Percentiles rank a stretch among this genome's conserved stretches.
These are phyloP conservation scores for Neurospora sp. DNA, from an alignment of 2,329 filamentous ascomycete genomes.

Conservation along the genomic window DNA sequence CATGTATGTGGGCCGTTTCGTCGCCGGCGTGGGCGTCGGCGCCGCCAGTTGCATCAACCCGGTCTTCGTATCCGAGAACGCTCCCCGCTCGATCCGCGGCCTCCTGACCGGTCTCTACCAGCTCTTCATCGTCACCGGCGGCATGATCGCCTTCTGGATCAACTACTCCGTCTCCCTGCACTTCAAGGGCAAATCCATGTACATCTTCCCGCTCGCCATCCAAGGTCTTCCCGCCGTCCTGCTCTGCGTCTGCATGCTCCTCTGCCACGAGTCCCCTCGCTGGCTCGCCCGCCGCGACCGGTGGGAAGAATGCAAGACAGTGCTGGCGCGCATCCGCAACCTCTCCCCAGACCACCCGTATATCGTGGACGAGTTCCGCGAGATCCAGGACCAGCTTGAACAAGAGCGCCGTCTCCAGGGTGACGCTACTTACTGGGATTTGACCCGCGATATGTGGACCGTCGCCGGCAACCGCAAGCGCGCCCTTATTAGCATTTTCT, in stretches of 20 bases:
- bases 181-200: slow-evolving; percentile 31
- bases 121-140: slow-evolving; percentile 35
- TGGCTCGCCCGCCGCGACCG: slow-evolving; percentile 55
- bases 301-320: slow-evolving; percentile 50
- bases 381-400: slow-evolving; percentile 53
- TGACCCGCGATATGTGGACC: slow-evolving; percentile 55
- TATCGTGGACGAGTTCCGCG: slow-evolving; percentile 48
- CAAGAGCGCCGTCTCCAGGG: slow-evolving; percentile 49
- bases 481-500: slow-evolving; percentile 36
- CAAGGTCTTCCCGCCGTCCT: slow-evolving; percentile 53
- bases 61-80: slow-evolving; percentile 35
- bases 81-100: slow-evolving; percentile 34
- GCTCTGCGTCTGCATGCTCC: slow-evolving; percentile 48
- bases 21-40: slow-evolving; percentile 37
- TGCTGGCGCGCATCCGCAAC: slow-evolving; percentile 46
- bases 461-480: slow-evolving; percentile 35
- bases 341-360: slow-evolving; percentile 43
- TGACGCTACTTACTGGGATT: slow-evolving; percentile 42
- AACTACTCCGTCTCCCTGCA: slow-evolving; percentile 35
- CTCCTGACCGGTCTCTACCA: slow-evolving; percentile 35
- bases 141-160: slow-evolving; percentile 37
- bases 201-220: slow-evolving; percentile 52
- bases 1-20: slow-evolving; percentile 53
- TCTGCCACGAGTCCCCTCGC: slow-evolving; percentile 55
- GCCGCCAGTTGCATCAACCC: slow-evolving; percentile 33